Percentiles rank a stretch among this genome's conserved stretches.
Conservation (phyloP, 345 rosid species). For the Mercurialis annua region DNA sequence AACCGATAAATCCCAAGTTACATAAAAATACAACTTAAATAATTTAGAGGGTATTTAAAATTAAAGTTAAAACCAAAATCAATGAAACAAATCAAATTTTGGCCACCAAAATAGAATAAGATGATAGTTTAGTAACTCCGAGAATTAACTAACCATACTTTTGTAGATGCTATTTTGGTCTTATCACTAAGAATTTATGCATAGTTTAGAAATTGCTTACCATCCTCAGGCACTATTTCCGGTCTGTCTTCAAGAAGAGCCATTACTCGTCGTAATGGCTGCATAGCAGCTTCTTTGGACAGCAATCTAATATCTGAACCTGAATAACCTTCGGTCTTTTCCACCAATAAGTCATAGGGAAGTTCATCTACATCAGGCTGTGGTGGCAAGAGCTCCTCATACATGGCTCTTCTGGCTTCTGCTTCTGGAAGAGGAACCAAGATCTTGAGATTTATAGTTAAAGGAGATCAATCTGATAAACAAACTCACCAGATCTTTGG, state of each 20-base stretch:
- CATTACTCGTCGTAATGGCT: slow-evolving; percentile 81
- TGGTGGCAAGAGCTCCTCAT: slow-evolving; percentile 68
- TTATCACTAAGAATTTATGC: not conserved
- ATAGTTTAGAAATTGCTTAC: slow-evolving; percentile 33
- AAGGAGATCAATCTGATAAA: slow-evolving; percentile 19
- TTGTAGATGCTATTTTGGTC: not conserved
- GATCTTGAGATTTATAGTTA: slow-evolving; percentile 54
- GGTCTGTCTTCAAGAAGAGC: slow-evolving; percentile 50
- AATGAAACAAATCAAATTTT: no score
- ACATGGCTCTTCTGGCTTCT: slow-evolving; percentile 94
- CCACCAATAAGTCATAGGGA: slow-evolving; percentile 72
- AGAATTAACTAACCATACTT: no score
- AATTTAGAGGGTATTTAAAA: not conserved
- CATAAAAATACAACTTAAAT: not conserved
- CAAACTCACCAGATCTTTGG: not conserved
- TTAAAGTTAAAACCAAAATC: no score
- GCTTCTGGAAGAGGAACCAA: slow-evolving; percentile 96
- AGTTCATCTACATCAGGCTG: slow-evolving; percentile 50
- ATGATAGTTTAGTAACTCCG: no score
- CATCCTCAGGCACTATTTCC: slow-evolving; percentile 73
- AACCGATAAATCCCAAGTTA: not conserved
- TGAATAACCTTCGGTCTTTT: slow-evolving; percentile 75
- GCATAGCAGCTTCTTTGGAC: slow-evolving; percentile 97
- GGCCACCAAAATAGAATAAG: no score
- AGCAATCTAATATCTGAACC: slow-evolving; percentile 90